phyloP scores from a whole-genome alignment of 805 yeast species.

The Kodamaea hsintzibuensis region DNA sequence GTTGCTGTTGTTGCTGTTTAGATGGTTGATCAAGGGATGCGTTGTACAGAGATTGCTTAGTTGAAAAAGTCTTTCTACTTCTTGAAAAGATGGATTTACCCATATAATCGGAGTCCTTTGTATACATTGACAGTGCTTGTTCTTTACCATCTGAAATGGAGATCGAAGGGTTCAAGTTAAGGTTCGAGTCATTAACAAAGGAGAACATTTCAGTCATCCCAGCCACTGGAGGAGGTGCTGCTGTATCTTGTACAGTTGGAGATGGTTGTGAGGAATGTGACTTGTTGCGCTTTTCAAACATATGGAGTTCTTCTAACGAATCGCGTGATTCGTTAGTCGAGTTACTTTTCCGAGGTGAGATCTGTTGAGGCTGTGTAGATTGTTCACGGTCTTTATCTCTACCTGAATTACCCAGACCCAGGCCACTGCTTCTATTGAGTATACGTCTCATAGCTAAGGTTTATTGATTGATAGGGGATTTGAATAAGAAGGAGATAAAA shows the following conservation, averaged over 20 bases:
- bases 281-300: slow-evolving; percentile 23
- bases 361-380: not conserved
- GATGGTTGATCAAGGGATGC: slow-evolving; percentile 3
- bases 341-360: slow-evolving; percentile 10
- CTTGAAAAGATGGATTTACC: slow-evolving; percentile 39
- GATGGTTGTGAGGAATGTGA: not conserved
- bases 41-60: slow-evolving; percentile 38
- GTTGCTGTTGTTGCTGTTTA: not conserved
- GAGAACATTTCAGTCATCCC: slow-evolving; percentile 6
- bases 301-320: slow-evolving; percentile 30
- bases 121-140: slow-evolving; percentile 21
- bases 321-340: slow-evolving; percentile 21
- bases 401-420: not conserved
- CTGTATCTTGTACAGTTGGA: not conserved
- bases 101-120: slow-evolving; percentile 25
- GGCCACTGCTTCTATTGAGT: slow-evolving; percentile 8
- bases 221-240: not conserved
- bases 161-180: slow-evolving; percentile 40
- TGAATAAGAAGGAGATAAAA: not conserved
- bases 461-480: too few species aligned
- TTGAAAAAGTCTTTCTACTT: slow-evolving; percentile 35
- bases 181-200: slow-evolving; percentile 31
- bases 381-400: not conserved
- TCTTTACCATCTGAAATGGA: slow-evolving; percentile 14
- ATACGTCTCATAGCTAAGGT: slow-evolving; percentile 14